These are phyloP conservation scores for Crassisporium funariophilum DNA, from an alignment of 768 basidiomycete species.

Conservation along the genomic window DNA sequence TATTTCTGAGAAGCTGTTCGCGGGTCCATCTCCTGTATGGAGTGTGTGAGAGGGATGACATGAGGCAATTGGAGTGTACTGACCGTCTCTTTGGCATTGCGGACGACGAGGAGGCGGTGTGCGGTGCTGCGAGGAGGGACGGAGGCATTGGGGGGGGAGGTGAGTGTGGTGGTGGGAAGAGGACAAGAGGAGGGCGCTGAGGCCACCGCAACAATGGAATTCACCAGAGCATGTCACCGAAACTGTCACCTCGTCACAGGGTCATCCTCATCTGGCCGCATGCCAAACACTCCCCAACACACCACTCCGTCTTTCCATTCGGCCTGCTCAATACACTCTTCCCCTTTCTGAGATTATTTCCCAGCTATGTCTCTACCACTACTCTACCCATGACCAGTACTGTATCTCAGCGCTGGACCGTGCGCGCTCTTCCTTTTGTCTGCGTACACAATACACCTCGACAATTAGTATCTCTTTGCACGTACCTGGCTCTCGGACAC, in stretches of 20 bases:
- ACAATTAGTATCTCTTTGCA: too few relatives aligned
- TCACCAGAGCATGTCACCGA: slow-evolving; percentile 32
- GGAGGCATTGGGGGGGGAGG: slow-evolving; percentile 24
- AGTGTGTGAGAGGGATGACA: slow-evolving; percentile 19
- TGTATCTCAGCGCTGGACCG: too few relatives aligned
- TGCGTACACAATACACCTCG: too few relatives aligned
- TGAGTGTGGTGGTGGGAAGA: slow-evolving; percentile 46
- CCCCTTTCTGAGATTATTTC: slow-evolving; percentile 3
- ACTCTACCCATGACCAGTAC: slow-evolving; percentile 1
- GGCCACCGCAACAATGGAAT: slow-evolving; percentile 45
- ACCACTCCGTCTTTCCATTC: slow-evolving; percentile 9
- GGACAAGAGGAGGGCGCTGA: slow-evolving; percentile 41
- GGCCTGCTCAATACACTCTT: slow-evolving; percentile 8
- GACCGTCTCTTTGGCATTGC: slow-evolving; percentile 39
- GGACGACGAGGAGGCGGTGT: slow-evolving; percentile 18
- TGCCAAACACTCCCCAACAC: slow-evolving; percentile 20
- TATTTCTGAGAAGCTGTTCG: slow-evolving; percentile 49
- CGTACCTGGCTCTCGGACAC: too few relatives aligned
- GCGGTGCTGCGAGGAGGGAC: slow-evolving; percentile 18
- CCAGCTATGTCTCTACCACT: slow-evolving; percentile 1
- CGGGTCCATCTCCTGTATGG: slow-evolving; percentile 48
- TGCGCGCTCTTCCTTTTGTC: too few relatives aligned
- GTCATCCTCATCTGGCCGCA: slow-evolving; percentile 18
- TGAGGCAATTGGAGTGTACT: slow-evolving; percentile 14
- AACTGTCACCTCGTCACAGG: slow-evolving; percentile 30